These are phyloP conservation scores for Oenanthe javanica DNA, from an alignment of 140 eudicot genomes.

Conservation along the genomic window DNA sequence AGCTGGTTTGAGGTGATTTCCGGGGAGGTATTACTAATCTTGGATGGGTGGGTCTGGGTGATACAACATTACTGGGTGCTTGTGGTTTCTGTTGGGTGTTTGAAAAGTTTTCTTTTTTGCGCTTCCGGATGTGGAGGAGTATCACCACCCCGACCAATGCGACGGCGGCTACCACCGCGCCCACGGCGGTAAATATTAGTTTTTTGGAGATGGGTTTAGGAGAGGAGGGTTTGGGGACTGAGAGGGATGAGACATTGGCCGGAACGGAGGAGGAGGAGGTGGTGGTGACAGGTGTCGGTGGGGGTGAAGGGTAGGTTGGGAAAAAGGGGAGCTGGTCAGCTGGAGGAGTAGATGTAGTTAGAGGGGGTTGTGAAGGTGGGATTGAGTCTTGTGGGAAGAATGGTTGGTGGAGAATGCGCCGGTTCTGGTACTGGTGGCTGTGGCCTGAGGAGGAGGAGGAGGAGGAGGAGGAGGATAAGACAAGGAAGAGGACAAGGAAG, in stretches of 20 bases:
- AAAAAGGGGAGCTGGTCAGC: constrained; percentile 48
- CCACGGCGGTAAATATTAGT: constrained; percentile 50
- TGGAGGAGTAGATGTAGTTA: constrained; percentile 27
- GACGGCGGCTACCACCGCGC: constrained; percentile 40
- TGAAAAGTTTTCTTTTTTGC: constrained; percentile 9
- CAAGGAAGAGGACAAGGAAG: constrained; percentile 28
- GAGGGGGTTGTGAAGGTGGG: constrained; percentile 48
- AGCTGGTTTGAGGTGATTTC: constrained; percentile 61
- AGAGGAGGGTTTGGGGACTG: constrained; percentile 49
- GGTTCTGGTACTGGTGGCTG: constrained; percentile 27
- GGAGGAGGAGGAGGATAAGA: constrained; percentile 15
- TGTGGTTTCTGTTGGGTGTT: constrained; percentile 25
- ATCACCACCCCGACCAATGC: constrained; percentile 30
- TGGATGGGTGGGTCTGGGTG: constrained; percentile 17
- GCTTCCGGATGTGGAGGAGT: constrained; percentile 27
- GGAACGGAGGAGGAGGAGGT: constrained; percentile 58
- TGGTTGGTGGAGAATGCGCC: constrained; percentile 89
- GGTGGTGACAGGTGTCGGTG: constrained; percentile 8
- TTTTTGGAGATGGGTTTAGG: constrained; percentile 47
- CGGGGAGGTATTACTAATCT: constrained; percentile 34
- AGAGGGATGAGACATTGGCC: constrained; percentile 73
- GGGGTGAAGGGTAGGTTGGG: constrained; percentile 41
- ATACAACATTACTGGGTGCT: constrained; percentile 6
- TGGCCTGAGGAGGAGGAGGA: constrained; percentile 20
- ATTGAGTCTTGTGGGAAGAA: constrained; percentile 47